Conservation (phyloP, 2,329 filamentous ascomycete species). For the Ceratocystiopsis brevicomis region DNA sequence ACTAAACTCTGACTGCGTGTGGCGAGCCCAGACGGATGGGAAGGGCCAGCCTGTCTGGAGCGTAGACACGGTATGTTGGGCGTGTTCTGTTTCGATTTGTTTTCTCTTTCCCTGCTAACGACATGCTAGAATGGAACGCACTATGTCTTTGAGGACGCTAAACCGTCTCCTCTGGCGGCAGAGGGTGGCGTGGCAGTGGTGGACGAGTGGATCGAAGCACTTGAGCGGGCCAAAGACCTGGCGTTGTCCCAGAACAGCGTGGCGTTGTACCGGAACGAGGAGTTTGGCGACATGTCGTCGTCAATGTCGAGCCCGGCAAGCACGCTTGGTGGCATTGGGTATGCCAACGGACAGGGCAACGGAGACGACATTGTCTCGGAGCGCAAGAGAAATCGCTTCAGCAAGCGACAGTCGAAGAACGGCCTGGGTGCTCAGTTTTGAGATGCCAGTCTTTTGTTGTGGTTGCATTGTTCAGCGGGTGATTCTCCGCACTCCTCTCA, state of each 20-base stretch:
- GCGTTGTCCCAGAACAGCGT: constrained; percentile 54
- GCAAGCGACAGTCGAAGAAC: constrained; percentile 83
- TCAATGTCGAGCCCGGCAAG: constrained; percentile 59
- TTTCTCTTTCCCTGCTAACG: constrained; percentile 6
- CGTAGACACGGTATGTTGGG: constrained; percentile 69
- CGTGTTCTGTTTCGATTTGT: background rate
- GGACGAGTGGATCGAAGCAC: constrained; percentile 79
- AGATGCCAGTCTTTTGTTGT: background rate
- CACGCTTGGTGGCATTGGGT: constrained; percentile 34
- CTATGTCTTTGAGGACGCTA: constrained; percentile 86
- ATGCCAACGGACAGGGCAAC: constrained; percentile 37
- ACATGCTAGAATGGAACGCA: constrained; percentile 57
- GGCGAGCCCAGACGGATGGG: constrained; percentile 63
- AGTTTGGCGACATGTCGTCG: constrained; percentile 50
- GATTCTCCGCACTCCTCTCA: background rate
- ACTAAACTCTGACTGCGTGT: constrained; percentile 53
- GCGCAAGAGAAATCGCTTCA: constrained; percentile 51
- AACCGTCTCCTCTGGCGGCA: constrained; percentile 40
- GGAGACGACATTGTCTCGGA: constrained; percentile 27
- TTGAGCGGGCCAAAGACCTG: constrained; percentile 73
- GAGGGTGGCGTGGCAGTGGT: constrained; percentile 49
- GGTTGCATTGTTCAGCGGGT: background rate
- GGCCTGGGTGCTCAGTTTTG: constrained; percentile 79
- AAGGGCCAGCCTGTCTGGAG: constrained; percentile 80
- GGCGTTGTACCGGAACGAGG: constrained; percentile 47